Conservation (phyloP, 2,329 filamentous ascomycete species). For the Verticillium tricorpus region DNA sequence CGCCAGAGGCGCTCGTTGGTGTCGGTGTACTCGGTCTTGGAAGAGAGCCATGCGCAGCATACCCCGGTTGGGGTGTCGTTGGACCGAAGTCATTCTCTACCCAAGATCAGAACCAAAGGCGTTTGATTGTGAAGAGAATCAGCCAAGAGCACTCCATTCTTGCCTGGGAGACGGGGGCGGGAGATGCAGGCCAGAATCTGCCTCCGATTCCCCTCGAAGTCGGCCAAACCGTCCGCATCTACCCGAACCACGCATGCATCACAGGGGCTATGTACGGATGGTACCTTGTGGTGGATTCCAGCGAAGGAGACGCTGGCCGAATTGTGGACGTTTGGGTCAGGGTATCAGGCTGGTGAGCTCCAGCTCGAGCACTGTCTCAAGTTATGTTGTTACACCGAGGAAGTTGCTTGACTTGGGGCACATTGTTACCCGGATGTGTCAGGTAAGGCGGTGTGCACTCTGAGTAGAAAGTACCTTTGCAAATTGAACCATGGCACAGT, state of each 20-base stretch:
- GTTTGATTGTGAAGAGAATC: conserved; percentile 54
- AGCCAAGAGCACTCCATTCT: conserved; percentile 63
- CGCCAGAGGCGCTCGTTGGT: conserved; percentile 50
- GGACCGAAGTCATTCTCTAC: conserved; percentile 24
- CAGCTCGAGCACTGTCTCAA: neutral
- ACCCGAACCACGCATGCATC: conserved; percentile 63
- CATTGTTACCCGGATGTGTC: no score
- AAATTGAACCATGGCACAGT: no score
- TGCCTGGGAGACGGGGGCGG: conserved; percentile 38
- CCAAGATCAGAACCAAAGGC: neutral
- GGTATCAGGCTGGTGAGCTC: conserved; percentile 44
- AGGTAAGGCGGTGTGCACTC: no score
- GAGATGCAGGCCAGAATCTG: conserved; percentile 11
- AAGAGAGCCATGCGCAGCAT: conserved; percentile 55
- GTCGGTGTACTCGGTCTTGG: conserved; percentile 56
- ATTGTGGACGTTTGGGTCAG: conserved; percentile 57
- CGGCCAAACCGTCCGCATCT: conserved; percentile 39
- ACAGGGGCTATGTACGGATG: conserved; percentile 56
- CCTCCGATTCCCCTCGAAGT: conserved; percentile 36
- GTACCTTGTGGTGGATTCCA: conserved; percentile 49
- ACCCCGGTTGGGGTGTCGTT: conserved; percentile 58
- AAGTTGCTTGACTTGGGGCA: neutral
- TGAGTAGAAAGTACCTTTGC: neutral
- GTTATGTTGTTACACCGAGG: neutral
- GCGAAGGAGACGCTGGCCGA: conserved; percentile 32